Percentiles rank a stretch among this genome's conserved stretches.
Evolutionary conservation across 2,329 filamentous ascomycete species (phyloP).

Genomic region (Harringtonia lauricola): DNA sequence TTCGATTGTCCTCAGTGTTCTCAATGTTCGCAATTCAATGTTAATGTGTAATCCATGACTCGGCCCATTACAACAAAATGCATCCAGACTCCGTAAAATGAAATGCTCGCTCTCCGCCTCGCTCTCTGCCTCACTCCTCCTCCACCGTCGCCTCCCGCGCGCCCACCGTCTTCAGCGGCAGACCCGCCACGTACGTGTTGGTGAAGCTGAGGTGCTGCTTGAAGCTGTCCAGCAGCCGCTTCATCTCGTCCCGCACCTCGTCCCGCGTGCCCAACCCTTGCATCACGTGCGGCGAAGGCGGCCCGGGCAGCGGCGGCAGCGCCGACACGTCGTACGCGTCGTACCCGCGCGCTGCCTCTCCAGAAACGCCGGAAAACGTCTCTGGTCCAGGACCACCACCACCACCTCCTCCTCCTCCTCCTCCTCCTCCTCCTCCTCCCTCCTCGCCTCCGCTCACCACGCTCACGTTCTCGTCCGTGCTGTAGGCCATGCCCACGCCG

Average conservation of each 20-base stretch:
- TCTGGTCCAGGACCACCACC: too few relatives aligned
- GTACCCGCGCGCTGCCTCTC: too few relatives aligned
- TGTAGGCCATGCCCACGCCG: slow-evolving; percentile 1
- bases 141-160: neutral
- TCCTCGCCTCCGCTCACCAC: too few relatives aligned
- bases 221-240: slow-evolving; percentile 22
- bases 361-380: too few relatives aligned
- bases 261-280: slow-evolving; percentile 18
- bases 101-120: neutral
- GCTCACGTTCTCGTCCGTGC: slow-evolving; percentile 1
- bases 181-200: slow-evolving; percentile 15
- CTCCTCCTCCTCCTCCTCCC: too few relatives aligned
- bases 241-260: slow-evolving; percentile 20
- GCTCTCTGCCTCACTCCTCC: neutral
- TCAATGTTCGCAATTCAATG: too few relatives aligned
- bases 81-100: neutral
- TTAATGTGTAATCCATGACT: too few relatives aligned
- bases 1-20: too few relatives aligned
- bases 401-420: too few relatives aligned
- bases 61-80: too few relatives aligned
- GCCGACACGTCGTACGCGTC: too few relatives aligned
- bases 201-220: slow-evolving; percentile 20
- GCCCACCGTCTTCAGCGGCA: slow-evolving; percentile 15
- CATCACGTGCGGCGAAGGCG: slow-evolving; percentile 37
- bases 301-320: slow-evolving; percentile 1